A percentile compares a stretch with the other conserved stretches of the same genome.
These are phyloP conservation scores for Talaromyces sp. DNA, from an alignment of 2,329 filamentous ascomycete species.

Conservation along the genomic window DNA sequence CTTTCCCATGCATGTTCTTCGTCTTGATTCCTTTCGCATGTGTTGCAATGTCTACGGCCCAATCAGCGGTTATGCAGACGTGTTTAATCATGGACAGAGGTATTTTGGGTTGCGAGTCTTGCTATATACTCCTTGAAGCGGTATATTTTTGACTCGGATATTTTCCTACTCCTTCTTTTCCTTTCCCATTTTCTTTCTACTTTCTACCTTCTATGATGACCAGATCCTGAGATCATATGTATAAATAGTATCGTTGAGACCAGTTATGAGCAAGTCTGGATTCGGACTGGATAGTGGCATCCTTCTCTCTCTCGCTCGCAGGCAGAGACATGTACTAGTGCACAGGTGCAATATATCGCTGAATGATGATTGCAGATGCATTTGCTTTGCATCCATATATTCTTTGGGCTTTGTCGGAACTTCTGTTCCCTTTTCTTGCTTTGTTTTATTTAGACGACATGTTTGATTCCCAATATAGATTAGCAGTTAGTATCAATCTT, in stretches of 20 bases:
- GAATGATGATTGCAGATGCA: conserved; percentile 7
- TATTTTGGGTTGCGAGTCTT: conserved; percentile 7
- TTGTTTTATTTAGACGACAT: conserved; percentile 1
- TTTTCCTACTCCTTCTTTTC: conserved; percentile 3
- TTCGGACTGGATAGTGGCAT: conserved; percentile 8
- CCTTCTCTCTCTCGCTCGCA: conserved; percentile 1
- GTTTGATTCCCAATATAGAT: conserved; percentile 11
- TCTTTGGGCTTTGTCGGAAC: not conserved
- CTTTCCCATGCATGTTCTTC: not conserved
- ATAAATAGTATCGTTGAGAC: conserved; percentile 15
- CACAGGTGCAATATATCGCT: conserved; percentile 8
- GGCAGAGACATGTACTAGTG: conserved; percentile 11
- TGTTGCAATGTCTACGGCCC: not conserved
- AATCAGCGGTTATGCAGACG: not conserved
- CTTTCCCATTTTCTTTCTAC: not conserved
- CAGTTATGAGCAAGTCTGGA: conserved; percentile 9
- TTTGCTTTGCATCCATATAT: conserved; percentile 4
- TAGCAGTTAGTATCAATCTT: not conserved
- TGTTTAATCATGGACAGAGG: not conserved
- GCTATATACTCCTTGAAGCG: conserved; percentile 15
- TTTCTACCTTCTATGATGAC: conserved; percentile 12
- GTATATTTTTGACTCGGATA: conserved; percentile 4
- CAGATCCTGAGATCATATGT: conserved; percentile 15
- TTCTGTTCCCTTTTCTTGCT: not conserved
- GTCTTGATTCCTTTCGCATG: not conserved